Evolutionary conservation across 2,329 filamentous ascomycete species (phyloP).

Genomic region (Colletotrichum phormii): DNA sequence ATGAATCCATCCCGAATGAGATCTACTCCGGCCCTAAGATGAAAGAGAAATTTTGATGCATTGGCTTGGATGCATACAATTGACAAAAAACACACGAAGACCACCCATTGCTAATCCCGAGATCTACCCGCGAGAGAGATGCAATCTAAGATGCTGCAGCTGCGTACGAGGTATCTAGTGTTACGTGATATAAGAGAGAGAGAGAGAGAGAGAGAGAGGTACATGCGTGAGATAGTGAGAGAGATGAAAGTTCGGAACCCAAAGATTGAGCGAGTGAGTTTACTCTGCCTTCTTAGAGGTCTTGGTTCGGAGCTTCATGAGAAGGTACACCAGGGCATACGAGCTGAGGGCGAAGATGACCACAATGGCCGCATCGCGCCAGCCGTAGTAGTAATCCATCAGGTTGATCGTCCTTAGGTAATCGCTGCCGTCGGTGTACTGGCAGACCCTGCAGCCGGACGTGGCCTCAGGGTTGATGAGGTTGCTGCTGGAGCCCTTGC

Average conservation of each 20-base stretch:
- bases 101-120: neutral
- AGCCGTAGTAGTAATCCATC: slow-evolving; percentile 71
- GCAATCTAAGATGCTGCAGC: neutral
- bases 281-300: slow-evolving; percentile 59
- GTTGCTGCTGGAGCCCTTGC: slow-evolving; percentile 59
- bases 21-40: too few relatives aligned
- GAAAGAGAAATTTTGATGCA: neutral
- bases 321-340: slow-evolving; percentile 59
- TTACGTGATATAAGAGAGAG: neutral
- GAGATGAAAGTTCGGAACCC: neutral
- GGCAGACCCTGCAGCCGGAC: slow-evolving; percentile 68
- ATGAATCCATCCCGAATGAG: neutral
- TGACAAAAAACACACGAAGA: neutral
- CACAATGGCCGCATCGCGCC: slow-evolving; percentile 73
- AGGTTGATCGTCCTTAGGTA: slow-evolving; percentile 72
- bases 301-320: slow-evolving; percentile 63
- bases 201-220: neutral
- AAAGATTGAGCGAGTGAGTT: neutral
- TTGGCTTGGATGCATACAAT: neutral
- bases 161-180: neutral
- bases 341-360: slow-evolving; percentile 66
- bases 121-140: neutral
- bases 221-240: neutral
- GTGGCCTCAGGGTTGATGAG: slow-evolving; percentile 71
- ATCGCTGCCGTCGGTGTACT: slow-evolving; percentile 67